Base-by-base conservation (phyloP, 78 protist genomes). In the Ministeria vibrans region DNA sequence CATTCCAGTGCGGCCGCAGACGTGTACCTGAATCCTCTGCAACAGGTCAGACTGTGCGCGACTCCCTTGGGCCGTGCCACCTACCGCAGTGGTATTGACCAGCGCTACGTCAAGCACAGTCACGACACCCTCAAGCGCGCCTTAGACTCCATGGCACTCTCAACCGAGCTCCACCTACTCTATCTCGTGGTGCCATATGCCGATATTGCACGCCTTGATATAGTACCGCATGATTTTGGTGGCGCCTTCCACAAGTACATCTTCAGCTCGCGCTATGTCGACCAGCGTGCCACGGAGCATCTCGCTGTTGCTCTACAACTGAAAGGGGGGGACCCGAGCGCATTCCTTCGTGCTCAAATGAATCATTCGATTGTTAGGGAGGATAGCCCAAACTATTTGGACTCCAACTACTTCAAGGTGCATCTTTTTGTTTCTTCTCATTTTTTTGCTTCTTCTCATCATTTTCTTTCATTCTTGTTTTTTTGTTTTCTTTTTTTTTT, bases 161-260 rank as follows among this genome's bases (percentile, higher is more conserved):
- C 2, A 32, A 23, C 32, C 44, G 80, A 72, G 38, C 55, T 79
- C 63, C 88, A 85, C 64, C 63, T 72, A 18, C 49, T 78, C n/a
- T 78, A 27, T 77, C 77, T 77, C 51, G 28, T n/a, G 42, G 53
- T 80, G n/a, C 88, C 88, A 25, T 6, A 11, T 63, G 71, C 41
- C 3, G 42, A 4, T 59, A 3, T 20, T 23, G 32, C 9, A 59
- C 32, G 22, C 22, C 64, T 22, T n/a, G 32, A 4, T n/a, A 20
- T 9, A 59, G 64, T 59, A 3, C 32, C 32, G 4, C 22, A 7
- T 3, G 32, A 22, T 59, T 7, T 9, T 20, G 9, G 64, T n/a
- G n/a, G n/a, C n/a, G n/a, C n/a, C n/a, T n/a, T n/a, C n/a, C n/a
- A n/a, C n/a, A n/a, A 59, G 6, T 20, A 7, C 64, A 4, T 59